Conservation (phyloP, 495 filamentous ascomycete genomes). For the Aspergillus homomorphus region DNA sequence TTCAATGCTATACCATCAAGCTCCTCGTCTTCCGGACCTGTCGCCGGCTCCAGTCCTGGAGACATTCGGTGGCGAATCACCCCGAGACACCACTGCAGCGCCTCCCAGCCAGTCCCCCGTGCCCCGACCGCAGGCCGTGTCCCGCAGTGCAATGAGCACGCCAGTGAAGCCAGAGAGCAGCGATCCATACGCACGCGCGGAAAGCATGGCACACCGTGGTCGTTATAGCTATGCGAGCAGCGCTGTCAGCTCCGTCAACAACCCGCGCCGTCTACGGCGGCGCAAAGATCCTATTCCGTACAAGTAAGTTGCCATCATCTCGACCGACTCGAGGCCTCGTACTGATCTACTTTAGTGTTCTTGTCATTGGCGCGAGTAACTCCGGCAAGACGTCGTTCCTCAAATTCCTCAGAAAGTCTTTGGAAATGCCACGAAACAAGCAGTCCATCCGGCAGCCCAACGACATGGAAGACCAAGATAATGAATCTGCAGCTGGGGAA, state of each 20-base stretch:
- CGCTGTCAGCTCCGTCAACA: conserved; percentile 88
- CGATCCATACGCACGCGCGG: conserved; percentile 76
- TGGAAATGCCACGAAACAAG: conserved; percentile 78
- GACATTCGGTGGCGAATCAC: conserved; percentile 69
- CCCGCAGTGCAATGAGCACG: conserved; percentile 28
- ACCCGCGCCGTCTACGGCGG: conserved; percentile 84
- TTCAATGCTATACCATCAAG: conserved; percentile 63
- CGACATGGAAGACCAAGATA: conserved; percentile 43
- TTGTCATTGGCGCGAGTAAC: conserved; percentile 83
- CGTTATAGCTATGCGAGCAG: conserved; percentile 97
- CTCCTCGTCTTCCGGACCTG: conserved; percentile 79
- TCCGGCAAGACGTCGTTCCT: conserved; percentile 97
- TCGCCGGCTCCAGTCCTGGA: conserved; percentile 61
- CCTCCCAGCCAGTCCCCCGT: conserved; percentile 45
- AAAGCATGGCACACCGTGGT: conserved; percentile 96
- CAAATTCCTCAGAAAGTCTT: conserved; percentile 83
- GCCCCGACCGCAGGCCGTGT: conserved; percentile 8
- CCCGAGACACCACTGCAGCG: conserved; percentile 63
- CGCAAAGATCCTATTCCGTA: conserved; percentile 97
- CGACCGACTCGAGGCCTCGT: not conserved
- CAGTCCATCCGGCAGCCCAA: conserved; percentile 52
- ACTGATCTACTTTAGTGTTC: conserved; percentile 57
- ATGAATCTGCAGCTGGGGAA: conserved; percentile 45
- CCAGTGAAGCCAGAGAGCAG: conserved; percentile 50
- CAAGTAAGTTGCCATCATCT: conserved; percentile 65